Base-by-base conservation (phyloP, 2,329 filamentous ascomycete species). In the Biscogniauxia marginata region DNA sequence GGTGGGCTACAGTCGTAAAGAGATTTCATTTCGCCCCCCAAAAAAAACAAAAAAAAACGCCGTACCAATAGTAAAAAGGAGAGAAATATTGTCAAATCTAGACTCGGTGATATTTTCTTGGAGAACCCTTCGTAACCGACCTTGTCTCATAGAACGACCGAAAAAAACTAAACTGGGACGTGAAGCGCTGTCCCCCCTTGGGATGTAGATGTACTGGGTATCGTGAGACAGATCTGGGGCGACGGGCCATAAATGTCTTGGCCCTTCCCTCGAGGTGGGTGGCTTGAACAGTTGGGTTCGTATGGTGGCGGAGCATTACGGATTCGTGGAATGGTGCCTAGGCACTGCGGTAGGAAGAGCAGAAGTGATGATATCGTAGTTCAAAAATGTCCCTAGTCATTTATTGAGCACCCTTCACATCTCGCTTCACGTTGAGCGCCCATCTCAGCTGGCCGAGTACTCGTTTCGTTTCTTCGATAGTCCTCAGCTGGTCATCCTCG, bases 391-490 rank as follows among this genome's bases (percentile, higher is more conserved):
- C 6, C 23, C 46, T 47, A 7, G 21, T 46, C 39, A 55, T 30
- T 77, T 70, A 85, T 70, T 81, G 71, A 6, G 83, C 81, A 53
- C 76, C 82, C 55, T 77, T 78, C 54, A 87, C 79, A 60, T 82
- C 85, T 58, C 82, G 74, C 74, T 89, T 86, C 51, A 89, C 80
- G 52, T 81, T 84, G 61, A 92, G 79, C 13, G 89, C 87, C 89
- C 89, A 92, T 67, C 78, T 84, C 71, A 93, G 79, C 75, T 90
- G 84, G 60, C 85, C 79, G 50, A 89, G 75, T n/a, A 83, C 81
- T 63, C 82, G 77, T 62, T 79, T 78, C 46, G 86, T 75, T 66
- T 87, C 83, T 39, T 79, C 72, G n/a, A 88, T 73, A 22, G 84
- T 76, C 55, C 71, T 72, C 60, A 84, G 77, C 64, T 89, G 87